Percentiles rank a stretch among this genome's conserved stretches.
Evolutionary conservation across 2,329 filamentous ascomycete species (phyloP).

Genomic region (Helotiales sp.): DNA sequence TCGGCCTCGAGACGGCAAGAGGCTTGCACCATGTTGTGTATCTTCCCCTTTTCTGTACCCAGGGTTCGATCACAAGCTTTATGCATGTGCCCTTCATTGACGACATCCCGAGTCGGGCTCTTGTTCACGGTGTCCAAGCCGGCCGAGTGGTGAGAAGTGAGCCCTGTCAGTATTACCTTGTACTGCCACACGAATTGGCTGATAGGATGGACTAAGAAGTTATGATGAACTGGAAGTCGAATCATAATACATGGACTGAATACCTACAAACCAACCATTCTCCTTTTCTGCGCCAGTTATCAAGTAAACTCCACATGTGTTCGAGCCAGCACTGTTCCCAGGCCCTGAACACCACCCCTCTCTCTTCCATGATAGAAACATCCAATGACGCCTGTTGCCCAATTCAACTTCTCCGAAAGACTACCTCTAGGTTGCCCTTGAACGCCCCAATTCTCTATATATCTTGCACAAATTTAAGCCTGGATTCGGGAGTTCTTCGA

Average conservation of each 20-base stretch:
- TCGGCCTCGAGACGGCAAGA: background rate
- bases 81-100: background rate
- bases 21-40: constrained; percentile 8
- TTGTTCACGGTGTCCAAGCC: background rate
- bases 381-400: constrained; percentile 15
- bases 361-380: background rate
- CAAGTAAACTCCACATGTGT: constrained; percentile 2
- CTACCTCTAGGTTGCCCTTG: constrained; percentile 1
- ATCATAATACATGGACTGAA: constrained; percentile 8
- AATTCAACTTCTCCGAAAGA: background rate
- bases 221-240: background rate
- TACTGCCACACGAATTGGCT: constrained; percentile 26
- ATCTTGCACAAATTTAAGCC: constrained; percentile 4
- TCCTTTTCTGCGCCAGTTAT: background rate
- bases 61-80: background rate
- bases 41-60: background rate
- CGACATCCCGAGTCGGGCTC: background rate
- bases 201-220: background rate
- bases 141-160: background rate
- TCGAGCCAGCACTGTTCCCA: constrained; percentile 1
- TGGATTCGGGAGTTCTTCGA: constrained; percentile 22
- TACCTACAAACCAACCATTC: constrained; percentile 6
- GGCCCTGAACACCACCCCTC: constrained; percentile 14
- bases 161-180: constrained; percentile 23
- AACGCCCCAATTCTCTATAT: background rate